Base-by-base conservation (phyloP, 208 protist species). In the Crithidia expoeki region DNA sequence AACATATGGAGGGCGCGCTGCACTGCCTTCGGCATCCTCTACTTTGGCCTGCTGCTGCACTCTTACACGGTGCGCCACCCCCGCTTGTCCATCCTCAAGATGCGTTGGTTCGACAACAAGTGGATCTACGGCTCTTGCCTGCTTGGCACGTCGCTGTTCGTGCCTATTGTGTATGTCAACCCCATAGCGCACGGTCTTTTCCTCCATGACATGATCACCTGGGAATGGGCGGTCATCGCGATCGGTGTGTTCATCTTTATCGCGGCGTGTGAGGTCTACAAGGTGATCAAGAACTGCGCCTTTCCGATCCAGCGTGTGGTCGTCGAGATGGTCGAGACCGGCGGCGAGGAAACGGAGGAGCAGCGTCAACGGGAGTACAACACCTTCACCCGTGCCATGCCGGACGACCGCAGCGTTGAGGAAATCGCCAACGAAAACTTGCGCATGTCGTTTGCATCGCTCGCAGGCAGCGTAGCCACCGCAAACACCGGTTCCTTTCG, bases 31-130 rank as follows among this genome's bases (percentile, higher is more conserved):
- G 81, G 83, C 19, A 81, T 93, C 36, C 68, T 96, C 36, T 95
- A 94, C 73, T 88, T 96, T 77, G 85, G 90, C 47, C 73, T 97
- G 32, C 68, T 97, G n/a, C 28, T 96, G 25, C 94, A 97, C 79
- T 77, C 91, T 30, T 97, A 97, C 85, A 97, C 89, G 17, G 89
- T 94, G 49, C 83, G 94, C 49, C 86, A 94, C 71, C 75, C 81
- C 7, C 82, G 92, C 38, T 64, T 81, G 28, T 94, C 90, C 47
- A 36, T 95, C 27, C 89, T 95, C 62, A 71, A 64, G 49, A 96
- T 96, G 91, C 90, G 85, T 34, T 94, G 84, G 87, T 81, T 94
- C 28, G 91, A 96, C 76, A 96, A 96, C 76, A 79, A 71, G 46
- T 94, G 88, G 89, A 80, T 96, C 56, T 94, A 72, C 59, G 83